Base-by-base conservation (phyloP, 2,329 filamentous ascomycete genomes). In the Diplodia sapinea region DNA sequence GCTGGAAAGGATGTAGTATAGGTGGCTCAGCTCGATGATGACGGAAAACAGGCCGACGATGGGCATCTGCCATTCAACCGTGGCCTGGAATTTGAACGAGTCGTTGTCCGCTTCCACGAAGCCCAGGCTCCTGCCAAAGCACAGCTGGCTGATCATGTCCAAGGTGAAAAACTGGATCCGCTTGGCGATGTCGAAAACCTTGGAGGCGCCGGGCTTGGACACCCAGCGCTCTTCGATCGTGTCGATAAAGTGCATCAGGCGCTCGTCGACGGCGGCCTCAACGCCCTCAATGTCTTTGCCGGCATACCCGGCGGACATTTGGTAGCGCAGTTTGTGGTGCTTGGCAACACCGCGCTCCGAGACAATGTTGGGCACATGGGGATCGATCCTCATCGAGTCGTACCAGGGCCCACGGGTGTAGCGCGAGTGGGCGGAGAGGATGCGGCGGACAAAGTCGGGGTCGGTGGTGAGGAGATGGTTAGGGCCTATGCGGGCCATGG, bases 381-480 rank as follows among this genome's bases (percentile, higher is more conserved):
- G 78, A 66, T 80, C 77, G 33, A 80, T 75, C 62, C 79, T 75
- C 52, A 80, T 70, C 0, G 74, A 76, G 8, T 74, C 73, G 62
- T 75, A 79, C 76, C 76, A 78, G 5, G 72, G 70, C 15, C 74
- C 71, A 40, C 80, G 76, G 57, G 74, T 80, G 57, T 84, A 85
- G 3, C 76, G 77, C 2, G 79, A 78, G 4, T 79, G 73, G 9
- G 79, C 77, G 59, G 74, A 79, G 73, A 78, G 82, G 71, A 81
- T 81, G 73, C 74, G 81, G 55, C 76, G 75, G 78, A 64, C 52
- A 7, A 85, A 74, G 36, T 85, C 82, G 0, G 84, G 78, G 49
- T 83, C 83, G 7, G 81, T 81, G 0, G 84, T 85, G 66, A 84
- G 73, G 54, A 86, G 76, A 63, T 84, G 73, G 29, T 82, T 83